Base-by-base conservation (phyloP, 441 rosid genomes). In the Adansonia grandidieri region DNA sequence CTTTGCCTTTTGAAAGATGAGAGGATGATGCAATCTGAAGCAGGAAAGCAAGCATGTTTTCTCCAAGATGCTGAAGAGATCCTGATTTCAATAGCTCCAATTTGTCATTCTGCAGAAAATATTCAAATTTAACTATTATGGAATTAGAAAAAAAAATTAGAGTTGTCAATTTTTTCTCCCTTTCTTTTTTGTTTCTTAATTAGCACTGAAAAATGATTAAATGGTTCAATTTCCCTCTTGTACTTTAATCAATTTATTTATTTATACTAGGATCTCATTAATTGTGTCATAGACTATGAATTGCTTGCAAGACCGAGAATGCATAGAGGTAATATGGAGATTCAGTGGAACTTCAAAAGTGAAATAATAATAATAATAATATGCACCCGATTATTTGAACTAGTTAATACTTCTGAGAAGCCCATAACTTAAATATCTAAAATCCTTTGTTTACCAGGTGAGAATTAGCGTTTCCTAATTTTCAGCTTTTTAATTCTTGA, bases 1-100 rank as follows among this genome's bases (percentile, higher is more conserved):
- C 77, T 67, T 83, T 83, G 72, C 54, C 81, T 85, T 81, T 79
- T 47, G 93, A 85, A 73, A 93, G 87, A 76, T 86, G 84, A 82
- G 92, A 62, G 67, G 92, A 87, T 80, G 98, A 73, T 79, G 84
- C 97, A 86, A 82, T 81, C 53, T 86, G 95, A 78, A 91, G 86
- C 65, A 96, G 92, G 87, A 94, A 94, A 77, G 97, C 90, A 80
- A 96, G 99, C 93, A 94, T 86, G 81, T 96, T 94, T 82, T 96
- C 99, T 76, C 99, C 98, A 72, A 90, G 92, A 89, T 96, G 98
- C 86, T 96, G 99, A 74, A 95, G 97, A 19, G 99, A 93, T 78
- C 99, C 99, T 47, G 94, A 77, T 83, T 92, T 91, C 79, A 96
- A 78, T 45, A 96, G 91, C 81, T 96, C 96, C 77, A 94, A 60